Conservation (phyloP, 805 yeast species). For the Candida vartiovaarae region DNA sequence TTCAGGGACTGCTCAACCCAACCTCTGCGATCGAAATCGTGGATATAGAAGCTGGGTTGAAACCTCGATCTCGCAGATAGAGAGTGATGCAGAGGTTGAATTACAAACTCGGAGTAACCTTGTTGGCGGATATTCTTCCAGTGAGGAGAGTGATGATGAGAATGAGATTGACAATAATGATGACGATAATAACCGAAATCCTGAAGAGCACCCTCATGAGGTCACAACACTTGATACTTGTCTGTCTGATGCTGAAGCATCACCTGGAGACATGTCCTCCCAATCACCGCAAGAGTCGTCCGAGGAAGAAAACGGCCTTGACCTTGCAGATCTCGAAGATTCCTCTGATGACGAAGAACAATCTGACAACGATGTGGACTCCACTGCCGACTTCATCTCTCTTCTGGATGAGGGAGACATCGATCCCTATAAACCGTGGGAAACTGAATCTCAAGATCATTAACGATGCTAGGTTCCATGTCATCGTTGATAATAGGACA, state of each 20-base stretch:
- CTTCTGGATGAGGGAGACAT: slow-evolving; percentile 29
- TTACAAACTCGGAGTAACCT: background rate
- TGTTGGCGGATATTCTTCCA: slow-evolving; percentile 16
- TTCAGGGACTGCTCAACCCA: background rate
- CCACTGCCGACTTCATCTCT: slow-evolving; percentile 22
- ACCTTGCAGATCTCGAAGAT: slow-evolving; percentile 15
- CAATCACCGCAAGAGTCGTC: slow-evolving; percentile 7
- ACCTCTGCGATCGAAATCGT: background rate
- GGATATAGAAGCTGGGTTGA: background rate
- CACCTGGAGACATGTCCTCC: background rate
- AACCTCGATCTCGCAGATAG: background rate
- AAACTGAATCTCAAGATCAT: slow-evolving; percentile 34
- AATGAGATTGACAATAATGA: background rate
- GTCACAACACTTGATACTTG: background rate
- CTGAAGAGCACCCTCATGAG: background rate
- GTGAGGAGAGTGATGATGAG: slow-evolving; percentile 9
- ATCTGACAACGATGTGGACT: slow-evolving; percentile 4
- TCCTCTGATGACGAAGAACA: slow-evolving; percentile 16
- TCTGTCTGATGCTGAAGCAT: background rate
- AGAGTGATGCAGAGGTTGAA: background rate
- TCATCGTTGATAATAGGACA: slow-evolving; percentile 26
- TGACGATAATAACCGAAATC: slow-evolving; percentile 2
- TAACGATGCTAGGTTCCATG: slow-evolving; percentile 35
- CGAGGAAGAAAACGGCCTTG: slow-evolving; percentile 19
- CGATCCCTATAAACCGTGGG: slow-evolving; percentile 45